Base-by-base conservation (phyloP, 75 land plant genomes). In the Picea glauca region DNA sequence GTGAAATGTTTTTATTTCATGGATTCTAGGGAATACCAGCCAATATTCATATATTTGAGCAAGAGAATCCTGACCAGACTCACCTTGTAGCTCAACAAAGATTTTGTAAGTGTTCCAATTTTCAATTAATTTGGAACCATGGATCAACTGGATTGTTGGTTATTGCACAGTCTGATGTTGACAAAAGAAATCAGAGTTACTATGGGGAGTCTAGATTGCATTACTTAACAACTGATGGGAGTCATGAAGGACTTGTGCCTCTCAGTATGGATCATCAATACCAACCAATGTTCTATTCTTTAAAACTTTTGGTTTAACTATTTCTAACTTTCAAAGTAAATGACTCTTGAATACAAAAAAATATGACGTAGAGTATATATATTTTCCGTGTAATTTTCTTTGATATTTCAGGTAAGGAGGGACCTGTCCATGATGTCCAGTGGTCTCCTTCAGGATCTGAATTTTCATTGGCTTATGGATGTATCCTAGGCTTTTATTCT, bases 161-260 rank as follows among this genome's bases (percentile, higher is more conserved):
- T 63, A 78, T 93, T 70, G 98, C 91, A 54, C 93, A 88, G 21
- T 86, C 99, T 17, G 99, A 98, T 88, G 98, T 95, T 62, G 99
- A 98, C 82, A 98, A 98, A 81, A 95, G 89, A 13, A 98, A 98
- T 80, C 99, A 98, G 76, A 98, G 98, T 81, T 98, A 98, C 79
- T 98, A 93, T 89, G 99, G 99, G 38, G 99, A 95, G 82, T 82
- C 96, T 58, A 92, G 92, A 84, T 79, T 98, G 58, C 86, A 91
- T 79, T 98, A 88, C 78, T 80, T 98, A 84, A 98, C 96, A 33
- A 95, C 90, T 31, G 90, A 98, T 84, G 99, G 98, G 23, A 84
- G 84, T 58, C 88, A 91, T 82, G 96, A 91, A 84, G 99, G 99
- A 58, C 81, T 91, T 79, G 98, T 98, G 13, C 92, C 99, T 79